A percentile compares a stretch with the other conserved stretches of the same genome.
These are phyloP conservation scores for Plasmodium vinckei DNA, from an alignment of 169 alveolate genomes.

Conservation along the genomic window DNA sequence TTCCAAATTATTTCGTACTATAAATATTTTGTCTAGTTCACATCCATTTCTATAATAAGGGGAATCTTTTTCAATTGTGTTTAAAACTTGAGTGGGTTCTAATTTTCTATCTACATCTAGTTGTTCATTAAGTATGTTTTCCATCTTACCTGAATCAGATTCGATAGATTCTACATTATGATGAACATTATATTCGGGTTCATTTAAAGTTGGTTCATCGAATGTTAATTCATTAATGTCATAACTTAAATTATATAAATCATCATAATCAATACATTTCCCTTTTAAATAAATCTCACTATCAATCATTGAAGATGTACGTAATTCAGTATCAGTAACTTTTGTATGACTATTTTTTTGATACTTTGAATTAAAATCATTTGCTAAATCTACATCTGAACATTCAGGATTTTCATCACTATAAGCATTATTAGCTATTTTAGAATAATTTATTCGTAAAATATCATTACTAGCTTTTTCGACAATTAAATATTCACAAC, in stretches of 20 bases:
- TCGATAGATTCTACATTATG: neutral
- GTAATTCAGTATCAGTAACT: neutral
- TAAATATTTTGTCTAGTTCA: too few relatives aligned
- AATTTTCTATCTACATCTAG: too few relatives aligned
- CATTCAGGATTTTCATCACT: too few relatives aligned
- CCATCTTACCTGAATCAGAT: too few relatives aligned
- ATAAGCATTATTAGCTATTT: neutral
- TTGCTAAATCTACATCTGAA: too few relatives aligned
- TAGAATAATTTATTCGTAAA: constrained; percentile 28
- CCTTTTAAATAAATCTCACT: constrained; percentile 34
- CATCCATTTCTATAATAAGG: too few relatives aligned
- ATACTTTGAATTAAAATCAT: too few relatives aligned
- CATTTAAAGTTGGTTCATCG: constrained; percentile 1
- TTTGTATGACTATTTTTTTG: neutral
- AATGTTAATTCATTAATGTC: constrained; percentile 10
- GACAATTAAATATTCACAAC: constrained; percentile 45
- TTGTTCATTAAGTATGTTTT: too few relatives aligned
- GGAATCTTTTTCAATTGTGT: too few relatives aligned
- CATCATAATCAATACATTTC: constrained; percentile 35
- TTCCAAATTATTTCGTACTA: too few relatives aligned
- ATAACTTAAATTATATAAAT: constrained; percentile 35
- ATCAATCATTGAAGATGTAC: constrained; percentile 5
- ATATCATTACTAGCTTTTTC: constrained; percentile 72
- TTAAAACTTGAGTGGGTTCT: too few relatives aligned
- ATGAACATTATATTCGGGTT: constrained; percentile 11